Evolutionary conservation across 768 basidiomycete genomes (phyloP), one percentile per base, ranked within the genome.

Genomic region (Suillus decipiens): DNA sequence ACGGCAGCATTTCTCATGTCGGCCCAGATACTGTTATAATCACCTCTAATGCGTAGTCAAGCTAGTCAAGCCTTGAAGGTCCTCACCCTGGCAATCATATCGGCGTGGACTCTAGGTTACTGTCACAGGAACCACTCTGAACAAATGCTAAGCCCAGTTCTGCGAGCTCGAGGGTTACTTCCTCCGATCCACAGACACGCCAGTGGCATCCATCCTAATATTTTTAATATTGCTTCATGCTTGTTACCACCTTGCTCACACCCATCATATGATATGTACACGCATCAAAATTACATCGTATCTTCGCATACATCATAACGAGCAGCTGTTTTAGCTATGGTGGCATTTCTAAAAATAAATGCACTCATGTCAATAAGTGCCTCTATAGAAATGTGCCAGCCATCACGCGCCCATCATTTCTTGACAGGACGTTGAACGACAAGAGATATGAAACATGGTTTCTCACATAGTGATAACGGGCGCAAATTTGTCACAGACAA

Each of bases 1-100:
- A 51, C 50, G 9, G 50, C 50, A 51, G 50, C 50, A 15, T 51
- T 51, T 51, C 50, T 51, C 50, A 51, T 51, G 50, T 51, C 50
- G 7, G 8, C 15, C 28, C 48, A 28, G 14, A 19, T 31, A 17
- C 28, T 31, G 14, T 3, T 24, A 48, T 48, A 17, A 28, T 51
- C 50, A 31, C 28, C 50, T 28, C 50, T 51, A 51, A 51, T 51
- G 1, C 50, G 15, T 51, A 51, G 50, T 51, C 50, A 51, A 51
- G 48, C 28, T 51, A 51, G 50, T 51, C 50, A 51, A 51, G 48
- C 28, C 28, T 50, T 9, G 28, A 50, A 15, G 24, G 48, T 17
- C 15, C 28, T 50, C 48, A 50, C 48, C 50, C 50, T 51, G 50
- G 50, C 50, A 33, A 51, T 33, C 28, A 31, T 31, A 31, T 51